These are phyloP conservation scores for Trichoderma reesei DNA, from an alignment of 495 filamentous ascomycete genomes.

Conservation along the genomic window DNA sequence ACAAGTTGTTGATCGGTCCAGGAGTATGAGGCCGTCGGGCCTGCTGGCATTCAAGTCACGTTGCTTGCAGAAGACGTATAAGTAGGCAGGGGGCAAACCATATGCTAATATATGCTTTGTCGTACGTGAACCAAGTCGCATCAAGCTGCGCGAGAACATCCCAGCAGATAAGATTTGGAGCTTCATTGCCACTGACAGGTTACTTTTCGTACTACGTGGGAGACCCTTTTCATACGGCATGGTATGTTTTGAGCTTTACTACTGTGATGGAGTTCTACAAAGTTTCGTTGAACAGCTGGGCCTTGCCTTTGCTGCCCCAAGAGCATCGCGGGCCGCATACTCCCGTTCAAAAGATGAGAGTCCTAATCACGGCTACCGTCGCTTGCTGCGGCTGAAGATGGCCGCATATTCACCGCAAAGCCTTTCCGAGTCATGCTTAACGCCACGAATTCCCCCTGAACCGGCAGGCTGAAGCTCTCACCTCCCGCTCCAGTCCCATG, in stretches of 20 bases:
- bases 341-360: not conserved
- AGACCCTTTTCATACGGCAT: not conserved
- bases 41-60: not conserved
- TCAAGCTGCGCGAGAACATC: not conserved
- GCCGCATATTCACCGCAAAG: not conserved
- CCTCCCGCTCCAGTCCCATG: not conserved
- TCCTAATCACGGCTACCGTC: not conserved
- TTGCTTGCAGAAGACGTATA: not conserved
- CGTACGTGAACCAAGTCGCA: not conserved
- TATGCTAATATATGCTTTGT: not conserved
- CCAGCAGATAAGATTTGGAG: not conserved
- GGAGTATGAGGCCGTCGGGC: not conserved
- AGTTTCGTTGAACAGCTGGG: not conserved
- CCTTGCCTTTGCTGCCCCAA: not conserved
- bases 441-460: not conserved
- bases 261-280: not conserved
- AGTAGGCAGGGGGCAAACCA: not conserved
- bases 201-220: not conserved
- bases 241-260: not conserved
- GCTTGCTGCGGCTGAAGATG: not conserved
- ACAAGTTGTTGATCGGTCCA: not conserved
- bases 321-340: not conserved
- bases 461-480: not conserved
- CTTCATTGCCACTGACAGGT: not conserved
- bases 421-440: not conserved